phyloP scores from a whole-genome alignment of 306 rosid genomes.

The Alnus rubra region DNA sequence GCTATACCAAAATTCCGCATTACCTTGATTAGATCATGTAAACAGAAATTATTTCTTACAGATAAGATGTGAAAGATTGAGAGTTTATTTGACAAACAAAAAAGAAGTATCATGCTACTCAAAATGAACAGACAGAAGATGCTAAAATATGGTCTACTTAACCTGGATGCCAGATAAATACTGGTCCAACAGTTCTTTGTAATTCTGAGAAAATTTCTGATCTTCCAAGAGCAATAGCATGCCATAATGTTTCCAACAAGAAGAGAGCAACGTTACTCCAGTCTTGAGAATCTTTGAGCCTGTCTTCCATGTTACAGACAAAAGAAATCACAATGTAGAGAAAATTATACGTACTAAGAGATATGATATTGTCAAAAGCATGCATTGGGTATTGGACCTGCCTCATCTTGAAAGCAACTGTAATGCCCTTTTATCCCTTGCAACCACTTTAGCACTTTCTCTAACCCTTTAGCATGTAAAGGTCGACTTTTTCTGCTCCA shows the following conservation, averaged over 20 bases:
- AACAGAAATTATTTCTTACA: constrained; percentile 16
- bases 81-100: constrained; percentile 6
- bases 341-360: constrained; percentile 25
- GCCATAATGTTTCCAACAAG: constrained; percentile 98
- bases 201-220: constrained; percentile 50
- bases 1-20: constrained; percentile 4
- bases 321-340: constrained; percentile 33
- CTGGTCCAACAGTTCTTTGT: constrained; percentile 78
- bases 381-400: constrained; percentile 63
- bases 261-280: constrained; percentile 71
- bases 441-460: constrained; percentile 89
- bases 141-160: constrained; percentile 2
- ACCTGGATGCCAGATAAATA: constrained; percentile 93
- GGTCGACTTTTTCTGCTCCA: constrained; percentile 87
- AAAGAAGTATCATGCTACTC: constrained; percentile 4
- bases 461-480: constrained; percentile 81
- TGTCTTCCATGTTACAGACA: constrained; percentile 50
- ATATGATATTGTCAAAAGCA: constrained; percentile 23
- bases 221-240: constrained; percentile 76
- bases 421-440: constrained; percentile 58
- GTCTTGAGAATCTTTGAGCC: constrained; percentile 60
- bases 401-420: constrained; percentile 55
- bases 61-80: constrained; percentile 10
- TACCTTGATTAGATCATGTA: constrained; percentile 9
- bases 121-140: constrained; percentile 14